Conservation (phyloP, 2,329 filamentous ascomycete genomes). For the Colletotrichum tabaci region DNA sequence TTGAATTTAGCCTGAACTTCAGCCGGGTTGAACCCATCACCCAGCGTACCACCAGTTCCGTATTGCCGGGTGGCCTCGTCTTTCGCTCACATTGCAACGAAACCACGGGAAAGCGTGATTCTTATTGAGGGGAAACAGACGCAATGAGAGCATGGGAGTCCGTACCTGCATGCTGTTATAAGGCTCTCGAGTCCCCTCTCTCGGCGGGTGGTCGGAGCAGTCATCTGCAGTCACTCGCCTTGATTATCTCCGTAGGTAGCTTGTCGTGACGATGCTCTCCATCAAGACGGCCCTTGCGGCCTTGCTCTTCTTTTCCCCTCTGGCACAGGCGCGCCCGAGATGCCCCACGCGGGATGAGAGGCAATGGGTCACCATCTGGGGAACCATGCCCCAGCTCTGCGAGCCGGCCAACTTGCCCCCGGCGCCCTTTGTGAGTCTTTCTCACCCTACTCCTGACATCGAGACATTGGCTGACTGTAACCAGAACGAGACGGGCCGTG, state of each 20-base stretch:
- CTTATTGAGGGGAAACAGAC: slow-evolving; percentile 31
- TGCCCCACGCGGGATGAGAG: slow-evolving; percentile 45
- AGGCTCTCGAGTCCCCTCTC: background rate
- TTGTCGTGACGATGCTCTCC: slow-evolving; percentile 19
- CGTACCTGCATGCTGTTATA: slow-evolving; percentile 3
- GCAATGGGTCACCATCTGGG: slow-evolving; percentile 75
- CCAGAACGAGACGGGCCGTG: slow-evolving; percentile 65
- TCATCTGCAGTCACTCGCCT: background rate
- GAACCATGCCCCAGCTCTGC: slow-evolving; percentile 73
- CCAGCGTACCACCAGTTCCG: slow-evolving; percentile 20
- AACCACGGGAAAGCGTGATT: slow-evolving; percentile 7
- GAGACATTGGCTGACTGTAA: slow-evolving; percentile 29
- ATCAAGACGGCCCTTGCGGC: slow-evolving; percentile 39
- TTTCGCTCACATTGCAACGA: slow-evolving; percentile 9
- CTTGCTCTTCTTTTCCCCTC: slow-evolving; percentile 28
- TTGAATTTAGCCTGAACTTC: slow-evolving; percentile 41
- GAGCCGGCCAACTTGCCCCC: slow-evolving; percentile 72
- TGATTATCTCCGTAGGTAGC: slow-evolving; percentile 5
- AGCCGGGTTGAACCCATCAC: slow-evolving; percentile 16
- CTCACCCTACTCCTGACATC: background rate
- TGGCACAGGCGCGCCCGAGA: slow-evolving; percentile 25
- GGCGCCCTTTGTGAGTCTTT: slow-evolving; percentile 64
- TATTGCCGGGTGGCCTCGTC: slow-evolving; percentile 30
- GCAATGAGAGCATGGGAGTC: slow-evolving; percentile 5
- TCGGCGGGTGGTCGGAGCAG: background rate